Evolutionary conservation across 495 filamentous ascomycete genomes (phyloP).

Genomic region (Xylaria castorea): DNA sequence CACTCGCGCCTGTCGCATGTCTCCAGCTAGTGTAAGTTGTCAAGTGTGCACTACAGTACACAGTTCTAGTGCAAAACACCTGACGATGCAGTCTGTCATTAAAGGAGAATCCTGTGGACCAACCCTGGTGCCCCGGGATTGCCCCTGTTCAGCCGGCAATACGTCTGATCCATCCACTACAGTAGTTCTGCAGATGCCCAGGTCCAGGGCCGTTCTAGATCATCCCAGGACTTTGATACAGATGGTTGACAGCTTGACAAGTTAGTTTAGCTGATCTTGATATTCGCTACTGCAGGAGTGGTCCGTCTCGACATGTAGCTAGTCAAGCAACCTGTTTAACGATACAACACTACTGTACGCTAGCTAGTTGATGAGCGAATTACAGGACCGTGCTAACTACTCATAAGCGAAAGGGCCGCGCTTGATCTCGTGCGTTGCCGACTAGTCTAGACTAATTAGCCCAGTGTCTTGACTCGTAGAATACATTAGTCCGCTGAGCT

Average conservation of each 20-base stretch:
- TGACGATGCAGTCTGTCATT: constrained; percentile 20
- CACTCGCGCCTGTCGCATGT: neutral
- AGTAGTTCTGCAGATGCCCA: constrained; percentile 7
- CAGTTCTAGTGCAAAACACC: constrained; percentile 3
- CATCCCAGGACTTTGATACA: neutral
- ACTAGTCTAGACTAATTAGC: constrained; percentile 1
- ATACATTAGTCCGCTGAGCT: neutral
- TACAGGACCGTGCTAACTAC: constrained; percentile 8
- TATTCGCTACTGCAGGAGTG: constrained; percentile 20
- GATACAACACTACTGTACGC: neutral
- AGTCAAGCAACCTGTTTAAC: neutral
- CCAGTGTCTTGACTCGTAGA: constrained; percentile 2
- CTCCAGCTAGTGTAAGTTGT: neutral
- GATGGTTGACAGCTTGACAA: constrained; percentile 22
- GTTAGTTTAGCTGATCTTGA: constrained; percentile 17
- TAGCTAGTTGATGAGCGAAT: neutral
- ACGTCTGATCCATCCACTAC: neutral
- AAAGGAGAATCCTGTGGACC: constrained; percentile 14
- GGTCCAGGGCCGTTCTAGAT: constrained; percentile 24
- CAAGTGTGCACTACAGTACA: neutral
- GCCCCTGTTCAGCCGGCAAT: constrained; percentile 22
- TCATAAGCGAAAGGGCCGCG: neutral
- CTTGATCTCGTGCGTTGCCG: neutral
- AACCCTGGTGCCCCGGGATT: constrained; percentile 7
- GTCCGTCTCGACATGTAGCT: constrained; percentile 19